Percentiles rank a stretch among this genome's conserved stretches.
Conservation (phyloP, 371 early-diverging fungal species). For the Rhizopus sp. region DNA sequence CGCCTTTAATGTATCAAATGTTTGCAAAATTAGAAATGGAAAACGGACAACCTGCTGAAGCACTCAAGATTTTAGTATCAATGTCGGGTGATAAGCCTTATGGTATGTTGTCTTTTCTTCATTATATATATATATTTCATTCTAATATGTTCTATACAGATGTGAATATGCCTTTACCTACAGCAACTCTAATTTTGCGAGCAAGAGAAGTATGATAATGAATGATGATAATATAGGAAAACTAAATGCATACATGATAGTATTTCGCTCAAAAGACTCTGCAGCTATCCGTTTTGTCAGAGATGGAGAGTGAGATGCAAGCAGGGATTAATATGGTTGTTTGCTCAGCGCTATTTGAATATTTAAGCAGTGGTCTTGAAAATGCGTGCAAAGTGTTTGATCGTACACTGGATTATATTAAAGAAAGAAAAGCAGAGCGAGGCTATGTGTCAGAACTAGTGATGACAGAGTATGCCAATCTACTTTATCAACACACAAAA, state of each 20-base stretch:
- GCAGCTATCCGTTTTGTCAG: constrained; percentile 26
- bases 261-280: constrained; percentile 33
- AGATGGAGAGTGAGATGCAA: constrained; percentile 31
- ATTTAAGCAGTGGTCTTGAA: constrained; percentile 51
- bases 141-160: constrained; percentile 9
- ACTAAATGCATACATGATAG: constrained; percentile 20
- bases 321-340: constrained; percentile 38
- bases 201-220: constrained; percentile 48
- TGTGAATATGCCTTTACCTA: constrained; percentile 26
- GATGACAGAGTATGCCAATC: constrained; percentile 45
- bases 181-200: constrained; percentile 40
- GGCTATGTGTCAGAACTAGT: constrained; percentile 44
- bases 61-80: constrained; percentile 48
- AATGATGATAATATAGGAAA: not conserved
- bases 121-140: constrained; percentile 1
- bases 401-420: constrained; percentile 40
- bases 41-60: constrained; percentile 42
- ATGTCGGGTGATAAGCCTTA: constrained; percentile 37
- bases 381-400: constrained; percentile 56
- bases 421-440: constrained; percentile 40
- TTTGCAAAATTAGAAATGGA: constrained; percentile 64
- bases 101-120: constrained; percentile 15
- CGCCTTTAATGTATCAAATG: constrained; percentile 53
- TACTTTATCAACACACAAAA: constrained; percentile 47
- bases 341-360: constrained; percentile 60